These are phyloP conservation scores for Starmera amethionina DNA, from an alignment of 805 yeast genomes.

Conservation along the genomic window DNA sequence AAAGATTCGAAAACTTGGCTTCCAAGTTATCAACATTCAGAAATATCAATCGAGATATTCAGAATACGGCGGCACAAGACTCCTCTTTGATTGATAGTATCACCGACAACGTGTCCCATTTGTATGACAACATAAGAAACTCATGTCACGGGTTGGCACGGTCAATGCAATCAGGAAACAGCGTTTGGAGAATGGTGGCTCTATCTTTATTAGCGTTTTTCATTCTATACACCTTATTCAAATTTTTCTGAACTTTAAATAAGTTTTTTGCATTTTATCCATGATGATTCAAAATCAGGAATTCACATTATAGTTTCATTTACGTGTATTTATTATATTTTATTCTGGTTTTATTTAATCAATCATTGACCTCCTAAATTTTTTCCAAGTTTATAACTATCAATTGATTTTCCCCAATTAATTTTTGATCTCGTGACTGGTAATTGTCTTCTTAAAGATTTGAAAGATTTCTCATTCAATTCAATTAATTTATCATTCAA, in stretches of 20 bases:
- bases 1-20: slow-evolving; percentile 52
- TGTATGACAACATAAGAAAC: slow-evolving; percentile 38
- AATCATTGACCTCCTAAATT: slow-evolving; percentile 47
- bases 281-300: not conserved
- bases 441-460: slow-evolving; percentile 76
- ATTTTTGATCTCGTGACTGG: slow-evolving; percentile 89
- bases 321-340: not conserved
- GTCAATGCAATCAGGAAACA: slow-evolving; percentile 49
- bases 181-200: slow-evolving; percentile 49
- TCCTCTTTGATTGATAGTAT: slow-evolving; percentile 29
- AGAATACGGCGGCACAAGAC: slow-evolving; percentile 52
- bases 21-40: slow-evolving; percentile 56
- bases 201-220: slow-evolving; percentile 44
- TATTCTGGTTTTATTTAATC: not conserved
- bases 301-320: not conserved
- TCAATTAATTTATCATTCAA: slow-evolving; percentile 55
- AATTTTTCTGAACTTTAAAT: slow-evolving; percentile 26
- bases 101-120: slow-evolving; percentile 39
- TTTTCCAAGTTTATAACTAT: slow-evolving; percentile 78
- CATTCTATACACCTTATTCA: slow-evolving; percentile 44
- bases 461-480: slow-evolving; percentile 75
- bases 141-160: slow-evolving; percentile 44
- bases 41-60: slow-evolving; percentile 58
- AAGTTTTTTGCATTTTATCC: too few species aligned
- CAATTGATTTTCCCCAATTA: slow-evolving; percentile 92